Percentiles rank a stretch among this genome's conserved stretches.
phyloP scores from a whole-genome alignment of 2,329 filamentous ascomycete genomes.

The Penicillium italicum region DNA sequence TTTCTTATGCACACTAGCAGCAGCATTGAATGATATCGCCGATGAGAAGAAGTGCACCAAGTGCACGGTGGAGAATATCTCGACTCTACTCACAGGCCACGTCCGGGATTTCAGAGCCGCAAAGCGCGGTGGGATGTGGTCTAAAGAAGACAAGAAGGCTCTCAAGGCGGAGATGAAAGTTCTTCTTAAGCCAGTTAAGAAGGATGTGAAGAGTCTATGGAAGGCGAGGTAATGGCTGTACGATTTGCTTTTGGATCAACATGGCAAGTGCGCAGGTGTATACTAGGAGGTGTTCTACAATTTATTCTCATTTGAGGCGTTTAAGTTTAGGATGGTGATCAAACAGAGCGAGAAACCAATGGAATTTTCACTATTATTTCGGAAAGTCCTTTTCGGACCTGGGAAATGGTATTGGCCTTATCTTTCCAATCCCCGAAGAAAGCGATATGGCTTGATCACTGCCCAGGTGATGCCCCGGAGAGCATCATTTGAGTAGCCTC shows the following conservation, averaged over 20 bases:
- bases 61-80: slow-evolving; percentile 9
- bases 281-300: background rate
- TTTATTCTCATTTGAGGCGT: background rate
- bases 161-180: slow-evolving; percentile 9
- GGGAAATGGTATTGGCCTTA: too few species aligned
- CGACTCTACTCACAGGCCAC: background rate
- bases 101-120: slow-evolving; percentile 4
- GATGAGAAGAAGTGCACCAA: slow-evolving; percentile 9
- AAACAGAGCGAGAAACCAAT: background rate
- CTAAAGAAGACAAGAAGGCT: slow-evolving; percentile 9
- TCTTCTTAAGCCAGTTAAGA: slow-evolving; percentile 8
- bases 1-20: background rate
- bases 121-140: slow-evolving; percentile 8
- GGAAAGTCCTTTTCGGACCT: too few species aligned
- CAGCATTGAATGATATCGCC: slow-evolving; percentile 5
- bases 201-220: slow-evolving; percentile 6
- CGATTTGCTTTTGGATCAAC: background rate
- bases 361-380: too few species aligned
- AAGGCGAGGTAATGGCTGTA: slow-evolving; percentile 1
- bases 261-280: background rate
- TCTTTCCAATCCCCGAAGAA: too few species aligned
- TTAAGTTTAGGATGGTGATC: background rate
- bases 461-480: too few species aligned
- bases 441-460: too few species aligned
- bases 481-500: too few species aligned